phyloP scores from a whole-genome alignment of 768 basidiomycete genomes.

The Boletus reticulatus region DNA sequence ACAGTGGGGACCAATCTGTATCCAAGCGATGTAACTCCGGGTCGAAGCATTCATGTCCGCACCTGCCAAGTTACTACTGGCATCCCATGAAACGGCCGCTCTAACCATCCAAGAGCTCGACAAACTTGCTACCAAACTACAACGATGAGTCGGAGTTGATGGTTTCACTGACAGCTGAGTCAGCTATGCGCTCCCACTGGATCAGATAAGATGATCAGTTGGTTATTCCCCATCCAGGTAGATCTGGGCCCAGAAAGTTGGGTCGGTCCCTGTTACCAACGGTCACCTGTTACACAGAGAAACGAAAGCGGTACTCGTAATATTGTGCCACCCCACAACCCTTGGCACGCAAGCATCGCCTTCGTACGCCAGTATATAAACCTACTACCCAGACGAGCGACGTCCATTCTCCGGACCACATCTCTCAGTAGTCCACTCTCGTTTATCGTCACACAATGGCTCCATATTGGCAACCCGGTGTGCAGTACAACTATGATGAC shows the following conservation, averaged over 20 bases:
- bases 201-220: conserved; percentile 26
- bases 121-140: no score
- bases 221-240: conserved; percentile 11
- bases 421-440: conserved; percentile 4
- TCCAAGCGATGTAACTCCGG: neutral
- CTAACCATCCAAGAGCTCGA: no score
- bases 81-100: no score
- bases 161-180: no score
- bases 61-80: no score
- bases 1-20: neutral
- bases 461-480: conserved; percentile 60
- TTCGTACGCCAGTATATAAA: conserved; percentile 20
- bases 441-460: conserved; percentile 34
- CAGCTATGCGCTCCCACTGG: neutral
- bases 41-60: no score
- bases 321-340: neutral
- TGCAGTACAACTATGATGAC: conserved; percentile 51
- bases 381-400: neutral
- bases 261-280: neutral
- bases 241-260: conserved; percentile 1
- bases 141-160: no score
- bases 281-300: neutral
- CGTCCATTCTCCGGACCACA: neutral
- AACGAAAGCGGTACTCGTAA: neutral
- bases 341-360: conserved; percentile 5